Conservation (phyloP, 2,329 filamentous ascomycete species). For the Cytospora piceicola region DNA sequence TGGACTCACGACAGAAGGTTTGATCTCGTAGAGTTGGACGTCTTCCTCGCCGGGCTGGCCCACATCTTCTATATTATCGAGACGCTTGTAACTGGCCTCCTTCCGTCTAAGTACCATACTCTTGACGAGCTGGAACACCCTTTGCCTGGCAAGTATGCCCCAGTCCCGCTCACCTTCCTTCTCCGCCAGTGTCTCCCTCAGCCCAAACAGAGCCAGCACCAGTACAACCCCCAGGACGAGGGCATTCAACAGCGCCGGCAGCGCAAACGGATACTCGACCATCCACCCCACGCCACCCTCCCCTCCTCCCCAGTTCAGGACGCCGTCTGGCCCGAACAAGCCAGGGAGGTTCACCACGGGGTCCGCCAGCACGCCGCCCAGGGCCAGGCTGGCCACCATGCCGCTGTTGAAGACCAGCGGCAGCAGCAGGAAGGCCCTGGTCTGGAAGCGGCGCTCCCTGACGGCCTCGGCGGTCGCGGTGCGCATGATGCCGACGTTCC, state of each 20-base stretch:
- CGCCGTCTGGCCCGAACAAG: constrained; percentile 40
- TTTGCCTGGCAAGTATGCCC: constrained; percentile 9
- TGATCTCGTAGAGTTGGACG: background rate
- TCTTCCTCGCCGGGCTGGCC: background rate
- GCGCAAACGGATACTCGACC: constrained; percentile 48
- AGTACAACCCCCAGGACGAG: constrained; percentile 39
- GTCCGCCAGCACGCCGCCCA: constrained; percentile 50
- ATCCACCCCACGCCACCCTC: constrained; percentile 44
- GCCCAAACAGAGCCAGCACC: constrained; percentile 40
- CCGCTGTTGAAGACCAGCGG: constrained; percentile 68
- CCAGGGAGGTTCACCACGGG: constrained; percentile 45
- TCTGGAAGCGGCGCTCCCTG: constrained; percentile 65
- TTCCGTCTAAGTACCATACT: background rate
- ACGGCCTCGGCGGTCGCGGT: constrained; percentile 77
- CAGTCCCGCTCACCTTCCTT: constrained; percentile 13
- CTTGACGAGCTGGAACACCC: background rate
- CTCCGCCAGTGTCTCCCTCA: constrained; percentile 44
- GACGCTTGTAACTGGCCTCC: background rate
- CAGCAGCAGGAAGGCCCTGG: constrained; percentile 39
- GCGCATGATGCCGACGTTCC: constrained; percentile 74
- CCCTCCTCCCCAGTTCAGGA: constrained; percentile 40
- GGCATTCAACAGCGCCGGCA: constrained; percentile 48
- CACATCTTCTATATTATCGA: background rate
- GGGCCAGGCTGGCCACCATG: constrained; percentile 46
- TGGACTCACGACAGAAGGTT: background rate